Conservation (phyloP, 2,329 filamentous ascomycete species). For the Chalaropsis thielavioides region DNA sequence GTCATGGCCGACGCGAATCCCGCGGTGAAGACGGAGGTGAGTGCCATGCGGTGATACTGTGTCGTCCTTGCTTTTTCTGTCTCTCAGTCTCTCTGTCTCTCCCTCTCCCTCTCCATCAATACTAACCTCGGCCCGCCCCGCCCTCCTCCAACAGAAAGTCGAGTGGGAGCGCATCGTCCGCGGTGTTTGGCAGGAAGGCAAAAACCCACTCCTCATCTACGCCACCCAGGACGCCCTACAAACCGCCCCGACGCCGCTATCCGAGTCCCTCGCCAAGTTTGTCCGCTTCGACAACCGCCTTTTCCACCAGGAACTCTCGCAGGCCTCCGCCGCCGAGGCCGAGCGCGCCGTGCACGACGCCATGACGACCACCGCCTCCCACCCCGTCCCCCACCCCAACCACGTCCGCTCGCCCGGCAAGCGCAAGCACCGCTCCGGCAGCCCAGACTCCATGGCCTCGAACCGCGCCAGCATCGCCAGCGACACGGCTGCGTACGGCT, state of each 20-base stretch:
- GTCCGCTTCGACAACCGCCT: slow-evolving; percentile 37
- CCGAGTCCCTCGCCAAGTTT: slow-evolving; percentile 32
- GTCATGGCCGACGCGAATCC: slow-evolving; percentile 28
- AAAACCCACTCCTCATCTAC: slow-evolving; percentile 37
- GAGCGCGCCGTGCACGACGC: not conserved
- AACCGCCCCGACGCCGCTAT: slow-evolving; percentile 25
- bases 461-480: slow-evolving; percentile 23
- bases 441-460: slow-evolving; percentile 31
- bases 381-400: not conserved
- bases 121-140: not conserved
- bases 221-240: slow-evolving; percentile 37
- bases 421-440: slow-evolving; percentile 33
- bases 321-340: not conserved
- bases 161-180: slow-evolving; percentile 32
- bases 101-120: not conserved
- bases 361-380: not conserved
- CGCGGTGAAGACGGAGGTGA: slow-evolving; percentile 37
- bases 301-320: slow-evolving; percentile 36
- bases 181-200: slow-evolving; percentile 32
- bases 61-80: too few species aligned
- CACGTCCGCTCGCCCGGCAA: slow-evolving; percentile 29
- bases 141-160: slow-evolving; percentile 29
- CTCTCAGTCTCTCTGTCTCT: too few species aligned
- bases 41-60: slow-evolving; percentile 14
- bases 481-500: slow-evolving; percentile 11